A percentile compares a stretch with the other conserved stretches of the same genome.
Conservation (phyloP, 176 grass and related monocot genomes). For the Dendrocalamus sinicus region DNA sequence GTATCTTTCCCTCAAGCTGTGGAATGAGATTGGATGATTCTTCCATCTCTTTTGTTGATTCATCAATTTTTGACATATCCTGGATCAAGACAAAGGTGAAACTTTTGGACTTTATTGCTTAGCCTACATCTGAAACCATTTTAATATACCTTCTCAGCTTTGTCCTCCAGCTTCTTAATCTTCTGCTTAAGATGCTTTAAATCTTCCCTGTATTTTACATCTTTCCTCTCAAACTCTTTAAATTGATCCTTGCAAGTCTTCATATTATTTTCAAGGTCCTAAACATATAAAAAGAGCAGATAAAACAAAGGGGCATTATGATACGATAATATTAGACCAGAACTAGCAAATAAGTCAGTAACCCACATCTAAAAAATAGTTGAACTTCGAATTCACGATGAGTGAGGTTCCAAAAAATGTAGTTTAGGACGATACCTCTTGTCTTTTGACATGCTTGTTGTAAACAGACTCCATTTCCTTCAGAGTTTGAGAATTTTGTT, state of each 20-base stretch:
- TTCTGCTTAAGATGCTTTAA: conserved; percentile 90
- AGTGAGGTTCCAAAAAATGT: conserved; percentile 13
- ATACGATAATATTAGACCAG: background rate
- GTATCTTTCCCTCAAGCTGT: conserved; percentile 77
- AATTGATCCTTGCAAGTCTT: conserved; percentile 88
- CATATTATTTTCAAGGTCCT: conserved; percentile 88
- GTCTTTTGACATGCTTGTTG: conserved; percentile 78
- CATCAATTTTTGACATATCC: conserved; percentile 74
- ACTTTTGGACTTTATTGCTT: conserved; percentile 22
- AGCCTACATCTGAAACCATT: conserved; percentile 27
- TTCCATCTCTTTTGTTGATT: conserved; percentile 67
- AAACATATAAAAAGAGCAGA: conserved; percentile 40
- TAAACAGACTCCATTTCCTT: conserved; percentile 74
- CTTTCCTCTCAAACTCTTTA: conserved; percentile 86
- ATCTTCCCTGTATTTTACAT: conserved; percentile 90
- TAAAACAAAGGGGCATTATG: conserved; percentile 10
- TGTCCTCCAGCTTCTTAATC: conserved; percentile 85
- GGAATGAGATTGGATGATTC: conserved; percentile 78
- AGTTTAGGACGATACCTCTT: conserved; percentile 73
- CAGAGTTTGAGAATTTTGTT: conserved; percentile 61
- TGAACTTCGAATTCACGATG: conserved; percentile 23
- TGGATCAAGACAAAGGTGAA: conserved; percentile 38
- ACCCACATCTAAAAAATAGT: conserved; percentile 17
- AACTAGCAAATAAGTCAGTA: background rate
- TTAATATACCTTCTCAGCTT: conserved; percentile 76